These are phyloP conservation scores for Lasiodiplodia theobromae DNA, from an alignment of 2,329 filamentous ascomycete species.

Conservation along the genomic window DNA sequence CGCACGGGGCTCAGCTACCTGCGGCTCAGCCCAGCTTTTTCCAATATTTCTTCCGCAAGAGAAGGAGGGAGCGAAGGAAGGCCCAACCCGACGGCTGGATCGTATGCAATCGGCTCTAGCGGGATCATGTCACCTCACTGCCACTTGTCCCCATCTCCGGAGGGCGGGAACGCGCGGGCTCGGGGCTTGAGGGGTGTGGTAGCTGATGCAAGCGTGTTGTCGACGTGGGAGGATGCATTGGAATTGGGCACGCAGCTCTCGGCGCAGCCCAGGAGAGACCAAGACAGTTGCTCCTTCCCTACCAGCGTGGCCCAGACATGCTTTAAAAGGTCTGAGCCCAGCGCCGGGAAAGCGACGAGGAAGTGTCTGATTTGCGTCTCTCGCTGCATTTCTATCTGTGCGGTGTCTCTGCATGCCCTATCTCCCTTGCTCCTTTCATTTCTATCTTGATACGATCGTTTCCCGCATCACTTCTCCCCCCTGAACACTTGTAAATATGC, in stretches of 20 bases:
- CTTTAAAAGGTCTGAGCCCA: slow-evolving; percentile 12
- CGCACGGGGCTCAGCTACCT: background rate
- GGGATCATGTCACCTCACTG: background rate
- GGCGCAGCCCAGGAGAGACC: slow-evolving; percentile 1
- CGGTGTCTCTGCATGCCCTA: background rate
- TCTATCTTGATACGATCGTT: background rate
- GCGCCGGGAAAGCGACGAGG: background rate
- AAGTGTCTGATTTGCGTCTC: background rate
- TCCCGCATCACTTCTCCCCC: background rate
- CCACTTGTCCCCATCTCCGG: background rate
- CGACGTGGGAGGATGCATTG: slow-evolving; percentile 1
- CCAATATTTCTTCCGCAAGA: background rate
- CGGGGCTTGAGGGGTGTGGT: background rate
- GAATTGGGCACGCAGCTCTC: slow-evolving; percentile 6
- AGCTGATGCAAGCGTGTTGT: background rate
- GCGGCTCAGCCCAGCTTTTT: background rate
- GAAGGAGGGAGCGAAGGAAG: too few species aligned
- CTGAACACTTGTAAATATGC: slow-evolving; percentile 6
- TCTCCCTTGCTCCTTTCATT: background rate
- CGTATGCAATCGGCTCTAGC: slow-evolving; percentile 4
- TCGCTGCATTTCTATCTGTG: background rate
- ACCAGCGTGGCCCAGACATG: background rate
- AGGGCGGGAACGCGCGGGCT: background rate
- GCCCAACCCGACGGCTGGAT: background rate
- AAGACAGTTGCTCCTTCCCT: background rate